Evolutionary conservation across 2,329 filamentous ascomycete genomes (phyloP).

Genomic region (Alternaria novae-zelandiae): DNA sequence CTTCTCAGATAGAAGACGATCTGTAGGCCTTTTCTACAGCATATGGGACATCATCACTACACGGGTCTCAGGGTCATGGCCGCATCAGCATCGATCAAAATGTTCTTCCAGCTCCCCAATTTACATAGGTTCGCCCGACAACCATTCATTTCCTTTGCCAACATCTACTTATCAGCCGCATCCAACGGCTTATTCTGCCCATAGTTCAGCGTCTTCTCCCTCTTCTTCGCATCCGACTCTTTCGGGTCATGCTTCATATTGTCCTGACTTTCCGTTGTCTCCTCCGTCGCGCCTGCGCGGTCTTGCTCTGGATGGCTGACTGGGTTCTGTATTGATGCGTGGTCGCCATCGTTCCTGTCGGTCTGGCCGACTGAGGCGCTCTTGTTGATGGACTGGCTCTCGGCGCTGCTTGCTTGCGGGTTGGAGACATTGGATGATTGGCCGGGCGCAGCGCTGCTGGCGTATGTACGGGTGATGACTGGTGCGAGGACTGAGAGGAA

Average conservation of each 20-base stretch:
- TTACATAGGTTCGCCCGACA: accelerated
- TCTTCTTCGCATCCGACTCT: conserved; percentile 25
- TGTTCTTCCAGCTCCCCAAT: no score
- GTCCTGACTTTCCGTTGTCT: conserved; percentile 24
- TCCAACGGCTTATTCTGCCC: conserved; percentile 24
- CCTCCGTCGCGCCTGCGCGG: conserved; percentile 13
- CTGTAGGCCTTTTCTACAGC: accelerated
- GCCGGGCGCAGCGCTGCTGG: conserved; percentile 8
- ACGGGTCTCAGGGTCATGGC: neutral
- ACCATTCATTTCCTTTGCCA: neutral
- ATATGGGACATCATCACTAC: neutral
- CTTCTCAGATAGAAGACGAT: neutral
- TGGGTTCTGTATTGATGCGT: conserved; percentile 14
- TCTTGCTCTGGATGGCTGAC: conserved; percentile 17
- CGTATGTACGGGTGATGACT: conserved; percentile 9
- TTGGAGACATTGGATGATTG: conserved; percentile 21
- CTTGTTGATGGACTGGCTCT: conserved; percentile 20
- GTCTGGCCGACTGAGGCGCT: conserved; percentile 12
- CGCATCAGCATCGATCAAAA: neutral
- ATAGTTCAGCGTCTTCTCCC: conserved; percentile 18
- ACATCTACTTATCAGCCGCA: conserved; percentile 12
- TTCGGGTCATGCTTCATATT: conserved; percentile 25
- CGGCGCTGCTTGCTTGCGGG: conserved; percentile 14
- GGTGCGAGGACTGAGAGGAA: neutral
- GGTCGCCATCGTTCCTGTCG: conserved; percentile 10